Percentiles rank a stretch among this genome's conserved stretches.
These are phyloP conservation scores for Kuraishia floccosa DNA, from an alignment of 805 yeast genomes.

Conservation along the genomic window DNA sequence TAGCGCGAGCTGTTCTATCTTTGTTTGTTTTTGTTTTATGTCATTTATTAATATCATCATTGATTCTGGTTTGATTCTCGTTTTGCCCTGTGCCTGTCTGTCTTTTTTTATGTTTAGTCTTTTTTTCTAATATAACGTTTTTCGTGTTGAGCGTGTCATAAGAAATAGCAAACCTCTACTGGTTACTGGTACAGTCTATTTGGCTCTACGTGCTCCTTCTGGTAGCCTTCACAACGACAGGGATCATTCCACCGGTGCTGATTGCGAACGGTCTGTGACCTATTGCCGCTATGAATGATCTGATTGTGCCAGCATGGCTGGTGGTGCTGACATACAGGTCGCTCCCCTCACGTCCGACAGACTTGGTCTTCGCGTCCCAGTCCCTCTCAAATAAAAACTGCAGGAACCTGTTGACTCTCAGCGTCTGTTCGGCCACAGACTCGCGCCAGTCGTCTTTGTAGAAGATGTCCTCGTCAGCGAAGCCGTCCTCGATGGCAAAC, in stretches of 20 bases:
- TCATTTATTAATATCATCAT: too few relatives aligned
- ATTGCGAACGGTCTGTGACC: constrained; percentile 47
- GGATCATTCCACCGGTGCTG: constrained; percentile 58
- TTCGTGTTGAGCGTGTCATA: not conserved
- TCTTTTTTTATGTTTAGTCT: not conserved
- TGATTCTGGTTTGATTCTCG: not conserved
- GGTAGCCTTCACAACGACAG: constrained; percentile 38
- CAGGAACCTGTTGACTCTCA: constrained; percentile 34
- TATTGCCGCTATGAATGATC: constrained; percentile 35
- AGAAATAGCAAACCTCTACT: too few relatives aligned
- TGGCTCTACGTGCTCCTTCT: constrained; percentile 6
- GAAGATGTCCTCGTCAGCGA: constrained; percentile 36
- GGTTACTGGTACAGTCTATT: too few relatives aligned
- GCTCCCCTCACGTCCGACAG: too few relatives aligned
- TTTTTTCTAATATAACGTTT: not conserved
- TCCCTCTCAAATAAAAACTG: constrained; percentile 24
- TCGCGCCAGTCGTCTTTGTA: constrained; percentile 37
- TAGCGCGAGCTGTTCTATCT: not conserved
- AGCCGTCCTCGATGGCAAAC: constrained; percentile 30
- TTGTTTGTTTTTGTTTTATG: too few relatives aligned
- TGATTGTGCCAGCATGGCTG: constrained; percentile 52
- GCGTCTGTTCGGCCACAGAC: constrained; percentile 32
- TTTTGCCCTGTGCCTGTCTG: not conserved
- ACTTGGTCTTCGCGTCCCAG: constrained; percentile 6
- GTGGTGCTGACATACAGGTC: constrained; percentile 33